Conservation (phyloP, 1,284 basidiomycete species). For the Rhizopogon hawkerae region DNA sequence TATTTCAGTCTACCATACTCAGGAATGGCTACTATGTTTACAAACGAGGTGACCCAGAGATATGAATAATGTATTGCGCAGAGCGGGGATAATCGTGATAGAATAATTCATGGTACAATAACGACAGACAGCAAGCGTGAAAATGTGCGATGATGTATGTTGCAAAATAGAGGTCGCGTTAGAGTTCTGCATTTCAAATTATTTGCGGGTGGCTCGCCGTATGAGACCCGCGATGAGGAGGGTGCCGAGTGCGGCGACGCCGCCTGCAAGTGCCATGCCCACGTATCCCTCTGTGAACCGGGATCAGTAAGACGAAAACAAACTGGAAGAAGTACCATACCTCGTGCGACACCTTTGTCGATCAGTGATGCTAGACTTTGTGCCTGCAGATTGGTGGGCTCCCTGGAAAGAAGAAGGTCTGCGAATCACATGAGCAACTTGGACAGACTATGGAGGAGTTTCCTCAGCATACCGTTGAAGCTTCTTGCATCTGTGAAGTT, state of each 20-base stretch:
- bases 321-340: conserved; percentile 32
- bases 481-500: conserved; percentile 90
- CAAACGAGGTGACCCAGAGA: neutral
- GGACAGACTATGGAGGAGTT: neutral
- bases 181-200: conserved; percentile 19
- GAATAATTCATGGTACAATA: conserved; percentile 21
- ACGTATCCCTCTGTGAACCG: conserved; percentile 71
- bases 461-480: conserved; percentile 73
- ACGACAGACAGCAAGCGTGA: conserved; percentile 7
- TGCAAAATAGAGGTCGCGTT: conserved; percentile 10
- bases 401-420: conserved; percentile 88
- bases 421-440: conserved; percentile 7
- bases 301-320: conserved; percentile 4
- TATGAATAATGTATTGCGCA: conserved; percentile 1
- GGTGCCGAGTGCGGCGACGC: conserved; percentile 80
- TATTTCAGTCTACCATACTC: neutral
- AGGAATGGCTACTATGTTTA: conserved; percentile 14
- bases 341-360: conserved; percentile 80
- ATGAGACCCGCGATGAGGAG: conserved; percentile 75
- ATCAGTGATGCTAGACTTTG: conserved; percentile 81
- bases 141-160: neutral
- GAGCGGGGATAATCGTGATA: conserved; percentile 16
- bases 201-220: conserved; percentile 77
- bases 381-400: conserved; percentile 92
- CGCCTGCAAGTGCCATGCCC: conserved; percentile 91